Conservation (phyloP, 768 basidiomycete species). For the Hortiboletus campestris region DNA sequence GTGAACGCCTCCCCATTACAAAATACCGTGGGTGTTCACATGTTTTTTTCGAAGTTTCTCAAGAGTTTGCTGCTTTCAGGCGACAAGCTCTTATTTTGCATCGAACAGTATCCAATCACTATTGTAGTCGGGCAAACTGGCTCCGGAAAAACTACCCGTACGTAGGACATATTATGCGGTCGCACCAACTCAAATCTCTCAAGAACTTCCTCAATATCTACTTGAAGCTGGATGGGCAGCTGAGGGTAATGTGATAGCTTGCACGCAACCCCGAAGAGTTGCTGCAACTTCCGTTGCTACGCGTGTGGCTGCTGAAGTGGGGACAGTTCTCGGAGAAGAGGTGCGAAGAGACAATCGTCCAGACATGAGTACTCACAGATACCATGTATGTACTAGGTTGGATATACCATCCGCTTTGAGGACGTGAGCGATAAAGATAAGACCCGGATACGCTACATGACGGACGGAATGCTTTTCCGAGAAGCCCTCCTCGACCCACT, state of each 20-base stretch:
- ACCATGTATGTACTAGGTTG: slow-evolving; percentile 60
- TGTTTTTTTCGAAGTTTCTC: slow-evolving; percentile 2
- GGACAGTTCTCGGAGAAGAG: slow-evolving; percentile 84
- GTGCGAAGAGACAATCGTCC: slow-evolving; percentile 36
- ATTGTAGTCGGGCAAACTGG: slow-evolving; percentile 96
- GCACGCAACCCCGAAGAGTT: slow-evolving; percentile 90
- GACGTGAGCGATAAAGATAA: slow-evolving; percentile 81
- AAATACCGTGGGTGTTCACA: slow-evolving; percentile 65
- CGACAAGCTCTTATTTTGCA: slow-evolving; percentile 73
- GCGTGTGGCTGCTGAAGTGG: slow-evolving; percentile 91
- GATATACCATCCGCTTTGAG: slow-evolving; percentile 97
- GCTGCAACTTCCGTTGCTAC: slow-evolving; percentile 93
- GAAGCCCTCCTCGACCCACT: slow-evolving; percentile 91
- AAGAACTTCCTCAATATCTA: slow-evolving; percentile 95
- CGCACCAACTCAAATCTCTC: slow-evolving; percentile 7
- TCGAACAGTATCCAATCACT: slow-evolving; percentile 80
- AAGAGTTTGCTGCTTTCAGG: slow-evolving; percentile 40
- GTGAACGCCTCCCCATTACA: slow-evolving; percentile 84
- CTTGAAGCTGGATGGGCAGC: slow-evolving; percentile 91
- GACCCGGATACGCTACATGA: slow-evolving; percentile 93
- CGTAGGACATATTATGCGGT: slow-evolving; percentile 29
- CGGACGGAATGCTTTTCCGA: slow-evolving; percentile 97
- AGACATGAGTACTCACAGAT: not conserved
- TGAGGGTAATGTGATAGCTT: slow-evolving; percentile 81
- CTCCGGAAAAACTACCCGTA: slow-evolving; percentile 97